phyloP scores from a whole-genome alignment of 73 alveolate species.

The Blepharisma japonicum region DNA sequence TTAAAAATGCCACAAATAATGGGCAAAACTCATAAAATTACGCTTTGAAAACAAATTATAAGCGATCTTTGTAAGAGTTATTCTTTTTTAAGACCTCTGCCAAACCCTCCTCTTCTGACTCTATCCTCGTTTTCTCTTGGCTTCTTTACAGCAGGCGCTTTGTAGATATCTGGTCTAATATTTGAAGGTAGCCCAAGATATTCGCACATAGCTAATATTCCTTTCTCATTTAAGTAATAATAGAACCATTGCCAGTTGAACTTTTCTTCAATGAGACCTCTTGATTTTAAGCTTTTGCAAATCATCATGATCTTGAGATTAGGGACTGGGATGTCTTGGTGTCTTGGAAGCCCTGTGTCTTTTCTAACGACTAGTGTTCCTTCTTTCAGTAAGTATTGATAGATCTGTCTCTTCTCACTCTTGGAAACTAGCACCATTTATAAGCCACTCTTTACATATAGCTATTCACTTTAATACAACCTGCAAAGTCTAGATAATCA shows the following conservation, averaged over 20 bases:
- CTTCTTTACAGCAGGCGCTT: conserved; percentile 52
- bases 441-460: not conserved
- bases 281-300: conserved; percentile 76
- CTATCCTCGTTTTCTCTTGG: conserved; percentile 37
- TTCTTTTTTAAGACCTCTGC: conserved; percentile 40
- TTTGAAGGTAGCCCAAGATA: conserved; percentile 81
- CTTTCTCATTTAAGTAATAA: conserved; percentile 79
- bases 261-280: conserved; percentile 63
- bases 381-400: conserved; percentile 74
- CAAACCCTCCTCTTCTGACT: conserved; percentile 39
- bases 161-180: conserved; percentile 79
- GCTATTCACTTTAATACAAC: too few relatives aligned
- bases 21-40: too few relatives aligned
- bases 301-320: conserved; percentile 82
- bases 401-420: conserved; percentile 77
- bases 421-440: conserved; percentile 87
- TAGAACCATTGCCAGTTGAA: conserved; percentile 92
- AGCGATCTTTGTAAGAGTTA: not conserved
- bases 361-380: conserved; percentile 88
- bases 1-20: too few relatives aligned
- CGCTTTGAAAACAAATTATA: too few relatives aligned
- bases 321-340: conserved; percentile 77
- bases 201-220: conserved; percentile 78
- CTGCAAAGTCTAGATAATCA: too few relatives aligned
- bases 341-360: conserved; percentile 70